A percentile compares a stretch with the other conserved stretches of the same genome.
Conservation (phyloP, 2,329 filamentous ascomycete genomes). For the Alternaria triticimaculans region DNA sequence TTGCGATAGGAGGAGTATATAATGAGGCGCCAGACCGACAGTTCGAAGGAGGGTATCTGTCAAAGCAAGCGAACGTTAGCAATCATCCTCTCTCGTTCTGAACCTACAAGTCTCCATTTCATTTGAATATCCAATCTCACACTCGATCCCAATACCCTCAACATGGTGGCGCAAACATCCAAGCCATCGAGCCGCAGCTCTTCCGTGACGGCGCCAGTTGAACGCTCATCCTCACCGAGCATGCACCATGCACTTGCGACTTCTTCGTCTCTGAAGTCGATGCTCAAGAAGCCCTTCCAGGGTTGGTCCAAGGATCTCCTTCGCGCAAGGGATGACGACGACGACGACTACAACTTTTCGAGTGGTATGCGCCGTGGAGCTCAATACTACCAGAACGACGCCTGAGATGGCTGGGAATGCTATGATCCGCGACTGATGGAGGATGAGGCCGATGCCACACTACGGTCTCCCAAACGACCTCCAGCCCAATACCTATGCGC, state of each 20-base stretch:
- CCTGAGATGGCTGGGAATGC: background rate
- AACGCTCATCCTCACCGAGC: background rate
- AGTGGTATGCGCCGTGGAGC: conserved; percentile 29
- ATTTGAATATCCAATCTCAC: background rate
- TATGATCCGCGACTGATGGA: background rate
- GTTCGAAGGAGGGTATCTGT: background rate
- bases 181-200: conserved; percentile 8
- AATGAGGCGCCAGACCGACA: background rate
- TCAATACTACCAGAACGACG: conserved; percentile 9
- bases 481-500: background rate
- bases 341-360: conserved; percentile 49
- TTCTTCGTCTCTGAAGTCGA: conserved; percentile 22
- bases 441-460: background rate
- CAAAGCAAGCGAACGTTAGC: background rate
- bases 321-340: conserved; percentile 39
- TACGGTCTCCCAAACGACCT: background rate
- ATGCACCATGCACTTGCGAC: conserved; percentile 7
- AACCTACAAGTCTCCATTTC: background rate
- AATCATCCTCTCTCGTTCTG: background rate
- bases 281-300: conserved; percentile 44
- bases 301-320: conserved; percentile 45
- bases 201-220: conserved; percentile 6
- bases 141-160: background rate
- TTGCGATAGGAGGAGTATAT: background rate
- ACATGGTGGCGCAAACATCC: conserved; percentile 12